phyloP scores from a whole-genome alignment of 2,329 filamentous ascomycete genomes.

The Fusarium longipes region DNA sequence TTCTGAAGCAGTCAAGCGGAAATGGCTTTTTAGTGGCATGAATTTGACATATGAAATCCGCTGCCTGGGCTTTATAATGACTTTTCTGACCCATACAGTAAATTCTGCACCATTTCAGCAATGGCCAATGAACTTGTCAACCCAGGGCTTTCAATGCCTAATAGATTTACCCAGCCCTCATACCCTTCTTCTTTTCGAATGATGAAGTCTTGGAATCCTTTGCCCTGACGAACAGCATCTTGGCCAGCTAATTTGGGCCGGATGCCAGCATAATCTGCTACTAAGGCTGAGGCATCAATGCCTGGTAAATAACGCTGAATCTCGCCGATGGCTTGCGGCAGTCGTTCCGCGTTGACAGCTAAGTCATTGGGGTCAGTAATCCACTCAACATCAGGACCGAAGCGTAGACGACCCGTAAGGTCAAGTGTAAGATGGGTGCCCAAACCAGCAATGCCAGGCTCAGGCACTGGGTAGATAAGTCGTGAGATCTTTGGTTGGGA shows the following conservation, averaged over 20 bases:
- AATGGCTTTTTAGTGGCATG: not conserved
- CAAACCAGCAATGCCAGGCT: constrained; percentile 83
- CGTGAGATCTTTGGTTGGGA: constrained; percentile 72
- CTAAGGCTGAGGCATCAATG: constrained; percentile 73
- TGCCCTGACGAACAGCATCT: constrained; percentile 70
- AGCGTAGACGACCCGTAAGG: constrained; percentile 83
- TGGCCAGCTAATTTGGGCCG: constrained; percentile 79
- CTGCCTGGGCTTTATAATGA: not conserved
- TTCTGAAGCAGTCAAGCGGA: not conserved
- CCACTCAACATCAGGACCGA: constrained; percentile 97
- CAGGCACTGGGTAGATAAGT: constrained; percentile 88
- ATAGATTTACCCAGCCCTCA: constrained; percentile 85
- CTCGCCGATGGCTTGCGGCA: constrained; percentile 75
- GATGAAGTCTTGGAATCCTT: constrained; percentile 85
- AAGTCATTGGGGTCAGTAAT: constrained; percentile 77
- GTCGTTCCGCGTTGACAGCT: constrained; percentile 70
- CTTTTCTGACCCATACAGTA: constrained; percentile 57
- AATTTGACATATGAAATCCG: not conserved
- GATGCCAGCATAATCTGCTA: constrained; percentile 90
- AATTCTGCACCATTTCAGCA: constrained; percentile 74
- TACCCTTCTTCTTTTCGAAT: constrained; percentile 82
- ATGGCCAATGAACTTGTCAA: constrained; percentile 89
- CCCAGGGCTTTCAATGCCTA: constrained; percentile 94
- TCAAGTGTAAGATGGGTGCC: constrained; percentile 96
- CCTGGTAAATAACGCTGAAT: constrained; percentile 83